Percentiles rank a stretch among this genome's conserved stretches.
Conservation (phyloP, 2,329 filamentous ascomycete species). For the Xylariaceae sp. region DNA sequence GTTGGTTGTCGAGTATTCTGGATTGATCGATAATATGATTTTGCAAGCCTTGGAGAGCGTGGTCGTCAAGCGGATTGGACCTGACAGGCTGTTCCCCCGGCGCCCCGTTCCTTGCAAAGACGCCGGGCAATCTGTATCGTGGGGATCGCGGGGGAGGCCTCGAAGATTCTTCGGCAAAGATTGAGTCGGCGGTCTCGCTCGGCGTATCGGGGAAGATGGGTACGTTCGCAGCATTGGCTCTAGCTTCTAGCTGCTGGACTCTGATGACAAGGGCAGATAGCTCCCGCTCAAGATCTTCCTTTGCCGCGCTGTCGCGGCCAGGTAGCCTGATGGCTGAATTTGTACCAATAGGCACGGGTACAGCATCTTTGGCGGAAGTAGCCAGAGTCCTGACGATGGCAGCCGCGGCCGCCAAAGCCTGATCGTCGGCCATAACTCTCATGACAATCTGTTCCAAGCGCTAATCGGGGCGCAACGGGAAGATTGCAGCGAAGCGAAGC, state of each 20-base stretch:
- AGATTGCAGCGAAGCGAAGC: constrained; percentile 3
- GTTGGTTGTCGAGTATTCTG: constrained; percentile 81
- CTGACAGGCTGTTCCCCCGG: constrained; percentile 29
- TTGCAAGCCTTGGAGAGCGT: constrained; percentile 76
- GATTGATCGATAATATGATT: constrained; percentile 93
- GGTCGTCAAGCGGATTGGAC: constrained; percentile 58
- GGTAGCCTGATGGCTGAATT: constrained; percentile 60
- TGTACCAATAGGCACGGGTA: constrained; percentile 32
- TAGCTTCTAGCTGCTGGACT: constrained; percentile 75
- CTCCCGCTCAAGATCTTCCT: constrained; percentile 74
- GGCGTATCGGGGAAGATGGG: constrained; percentile 70
- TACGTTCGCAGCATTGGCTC: constrained; percentile 54
- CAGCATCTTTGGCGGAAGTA: constrained; percentile 31
- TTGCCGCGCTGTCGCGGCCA: constrained; percentile 66
- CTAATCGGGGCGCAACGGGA: constrained; percentile 1
- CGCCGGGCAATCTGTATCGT: constrained; percentile 35
- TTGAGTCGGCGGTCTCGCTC: constrained; percentile 62
- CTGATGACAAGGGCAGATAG: constrained; percentile 69
- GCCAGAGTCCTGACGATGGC: constrained; percentile 48
- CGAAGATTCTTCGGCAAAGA: constrained; percentile 50
- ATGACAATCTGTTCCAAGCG: constrained; percentile 7
- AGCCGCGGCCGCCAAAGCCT: constrained; percentile 45
- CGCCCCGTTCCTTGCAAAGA: constrained; percentile 28
- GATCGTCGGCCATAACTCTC: constrained; percentile 44
- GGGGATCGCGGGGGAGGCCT: constrained; percentile 27